Conservation (phyloP, 495 filamentous ascomycete species). For the Filosporella fistucella region DNA sequence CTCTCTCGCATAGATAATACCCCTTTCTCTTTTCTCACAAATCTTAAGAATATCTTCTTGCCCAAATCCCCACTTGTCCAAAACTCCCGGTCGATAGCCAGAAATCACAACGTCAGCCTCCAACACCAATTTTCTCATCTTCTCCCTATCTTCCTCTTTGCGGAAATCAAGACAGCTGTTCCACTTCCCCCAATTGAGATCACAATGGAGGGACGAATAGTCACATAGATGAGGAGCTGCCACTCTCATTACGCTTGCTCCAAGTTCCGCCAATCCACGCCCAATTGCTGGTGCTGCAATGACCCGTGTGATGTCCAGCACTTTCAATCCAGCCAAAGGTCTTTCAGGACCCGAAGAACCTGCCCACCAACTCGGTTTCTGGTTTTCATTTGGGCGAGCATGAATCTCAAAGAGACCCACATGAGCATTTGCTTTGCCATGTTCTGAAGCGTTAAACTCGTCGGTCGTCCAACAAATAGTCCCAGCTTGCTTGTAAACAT, state of each 20-base stretch:
- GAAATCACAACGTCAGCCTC: conserved; percentile 54
- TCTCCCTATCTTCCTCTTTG: conserved; percentile 34
- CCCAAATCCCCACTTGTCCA: conserved; percentile 59
- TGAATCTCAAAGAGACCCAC: conserved; percentile 44
- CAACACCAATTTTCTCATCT: conserved; percentile 44
- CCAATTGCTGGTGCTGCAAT: conserved; percentile 56
- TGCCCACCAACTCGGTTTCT: conserved; percentile 34
- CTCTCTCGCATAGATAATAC: conserved; percentile 63
- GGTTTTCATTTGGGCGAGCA: conserved; percentile 28
- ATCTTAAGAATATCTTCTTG: conserved; percentile 41
- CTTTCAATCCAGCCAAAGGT: conserved; percentile 51
- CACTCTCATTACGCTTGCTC: conserved; percentile 57
- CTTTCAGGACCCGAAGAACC: conserved; percentile 29
- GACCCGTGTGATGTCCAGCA: conserved; percentile 63
- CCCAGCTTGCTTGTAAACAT: conserved; percentile 38
- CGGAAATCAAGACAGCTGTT: conserved; percentile 43
- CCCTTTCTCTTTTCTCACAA: conserved; percentile 47
- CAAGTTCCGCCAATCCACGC: conserved; percentile 48
- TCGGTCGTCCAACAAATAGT: conserved; percentile 43
- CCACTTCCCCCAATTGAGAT: conserved; percentile 55
- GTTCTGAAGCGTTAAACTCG: conserved; percentile 40
- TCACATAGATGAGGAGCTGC: conserved; percentile 52
- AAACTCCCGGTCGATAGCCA: conserved; percentile 61
- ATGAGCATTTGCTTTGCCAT: conserved; percentile 45
- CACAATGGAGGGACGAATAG: conserved; percentile 36